These are phyloP conservation scores for Metrosideros polymorpha DNA, from an alignment of 441 rosid genomes.

Conservation along the genomic window DNA sequence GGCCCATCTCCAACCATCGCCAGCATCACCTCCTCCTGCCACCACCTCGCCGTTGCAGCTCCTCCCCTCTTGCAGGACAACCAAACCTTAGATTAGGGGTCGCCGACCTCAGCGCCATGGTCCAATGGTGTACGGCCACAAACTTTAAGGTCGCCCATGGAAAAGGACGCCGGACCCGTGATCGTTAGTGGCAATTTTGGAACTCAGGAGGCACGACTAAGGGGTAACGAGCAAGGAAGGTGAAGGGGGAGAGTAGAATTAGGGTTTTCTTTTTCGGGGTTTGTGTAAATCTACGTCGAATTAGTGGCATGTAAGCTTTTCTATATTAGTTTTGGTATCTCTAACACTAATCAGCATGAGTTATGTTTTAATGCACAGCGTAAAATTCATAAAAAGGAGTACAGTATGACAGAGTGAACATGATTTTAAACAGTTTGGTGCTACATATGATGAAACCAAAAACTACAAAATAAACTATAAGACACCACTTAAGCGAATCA, in stretches of 20 bases:
- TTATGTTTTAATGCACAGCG: background rate
- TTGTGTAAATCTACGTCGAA: background rate
- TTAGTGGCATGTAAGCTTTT: background rate
- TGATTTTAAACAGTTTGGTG: background rate
- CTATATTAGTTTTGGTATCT: background rate
- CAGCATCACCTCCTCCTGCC: background rate
- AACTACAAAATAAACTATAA: background rate
- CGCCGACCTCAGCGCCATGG: background rate
- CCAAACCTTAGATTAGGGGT: background rate
- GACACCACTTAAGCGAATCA: background rate
- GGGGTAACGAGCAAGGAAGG: background rate
- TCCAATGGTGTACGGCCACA: background rate
- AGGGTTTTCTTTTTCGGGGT: background rate
- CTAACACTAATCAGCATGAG: background rate
- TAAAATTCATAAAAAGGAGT: background rate
- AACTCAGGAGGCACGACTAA: background rate
- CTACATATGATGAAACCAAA: background rate
- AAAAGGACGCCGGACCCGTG: background rate
- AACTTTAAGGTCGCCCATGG: background rate
- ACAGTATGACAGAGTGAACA: background rate
- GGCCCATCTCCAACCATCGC: background rate
- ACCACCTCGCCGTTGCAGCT: background rate
- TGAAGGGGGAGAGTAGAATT: background rate
- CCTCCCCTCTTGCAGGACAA: background rate
- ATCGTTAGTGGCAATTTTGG: background rate